Evolutionary conservation across 257 asterid genomes (phyloP), one percentile per base, ranked within the genome.

Genomic region (Gardenia jasminoides): DNA sequence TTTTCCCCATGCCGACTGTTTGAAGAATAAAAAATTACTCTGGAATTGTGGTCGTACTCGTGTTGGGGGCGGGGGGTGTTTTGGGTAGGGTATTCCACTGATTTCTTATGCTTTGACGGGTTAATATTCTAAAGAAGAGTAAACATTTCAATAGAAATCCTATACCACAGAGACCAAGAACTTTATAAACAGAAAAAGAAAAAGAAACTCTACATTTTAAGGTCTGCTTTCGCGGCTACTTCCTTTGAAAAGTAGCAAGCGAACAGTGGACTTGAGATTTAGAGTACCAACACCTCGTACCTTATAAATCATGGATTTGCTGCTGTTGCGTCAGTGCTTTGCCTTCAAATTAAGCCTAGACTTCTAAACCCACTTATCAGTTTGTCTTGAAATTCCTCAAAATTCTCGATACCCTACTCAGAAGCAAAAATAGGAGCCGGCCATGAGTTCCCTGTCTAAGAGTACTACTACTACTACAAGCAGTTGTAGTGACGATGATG

Each of bases 391-490:
- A 68, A 69, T 31, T 68, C 54, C 54, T 69, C 13, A 46, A 31
- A 15, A 30, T 16, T 66, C 28, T 33, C 8, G 71, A 16, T 33
- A 56, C 47, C 12, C 22, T 74, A 17, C 46, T 46, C 41, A 46
- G n/a, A n/a, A n/a, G n/a, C n/a, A n/a, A n/a, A 75, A 43, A 39
- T 65, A 52, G 67, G 56, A 39, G 31, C 16, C 4, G 41, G 61
- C 71, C 41, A 76, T 80, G 76, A 43, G 78, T 50, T 79, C 73
- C 54, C 75, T 78, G 20, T 79, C 82, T 22, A 85, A 80, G 83
- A 77, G 65, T 36, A 8, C 66, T 24, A 67, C 76, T 36, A 8
- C 66, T 24, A 67, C 76, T 30, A 46, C 79, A 11, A 81, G 78
- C 11, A 82, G 65, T 26, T 44, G 66, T 17, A 76, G 80, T 30